Evolutionary conservation across 495 filamentous ascomycete species (phyloP).

Genomic region (Neurospora tetraspora): DNA sequence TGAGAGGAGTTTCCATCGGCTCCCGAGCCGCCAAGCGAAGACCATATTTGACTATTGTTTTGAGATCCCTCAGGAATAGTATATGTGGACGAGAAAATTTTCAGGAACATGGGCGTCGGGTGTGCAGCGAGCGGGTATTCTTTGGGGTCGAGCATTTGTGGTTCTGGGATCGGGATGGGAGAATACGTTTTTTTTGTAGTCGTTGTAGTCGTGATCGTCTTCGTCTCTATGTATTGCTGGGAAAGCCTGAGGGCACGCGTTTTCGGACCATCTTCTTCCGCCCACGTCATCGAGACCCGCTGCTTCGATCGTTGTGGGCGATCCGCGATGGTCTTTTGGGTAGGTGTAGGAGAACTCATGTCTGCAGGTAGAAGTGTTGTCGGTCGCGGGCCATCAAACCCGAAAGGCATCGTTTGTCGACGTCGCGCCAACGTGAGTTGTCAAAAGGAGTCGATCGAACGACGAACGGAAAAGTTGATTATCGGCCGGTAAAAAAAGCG

Average conservation of each 20-base stretch:
- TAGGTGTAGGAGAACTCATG: constrained; percentile 15
- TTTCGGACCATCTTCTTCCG: constrained; percentile 29
- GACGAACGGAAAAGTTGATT: background rate
- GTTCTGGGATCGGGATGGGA: constrained; percentile 66
- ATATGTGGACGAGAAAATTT: background rate
- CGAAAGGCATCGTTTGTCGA: background rate
- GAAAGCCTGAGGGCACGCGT: constrained; percentile 35
- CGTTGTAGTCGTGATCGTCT: constrained; percentile 81
- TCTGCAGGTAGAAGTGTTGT: background rate
- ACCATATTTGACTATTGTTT: constrained; percentile 47
- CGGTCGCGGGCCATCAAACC: background rate
- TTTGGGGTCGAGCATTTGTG: constrained; percentile 74
- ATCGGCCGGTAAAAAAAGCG: background rate
- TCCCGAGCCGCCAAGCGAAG: constrained; percentile 44
- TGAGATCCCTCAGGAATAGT: constrained; percentile 22
- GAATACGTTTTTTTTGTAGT: constrained; percentile 87
- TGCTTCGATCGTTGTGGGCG: constrained; percentile 35
- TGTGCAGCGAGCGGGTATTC: constrained; percentile 78
- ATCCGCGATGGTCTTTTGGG: constrained; percentile 24
- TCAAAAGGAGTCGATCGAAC: background rate
- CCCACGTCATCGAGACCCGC: constrained; percentile 36
- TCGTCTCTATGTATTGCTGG: constrained; percentile 50
- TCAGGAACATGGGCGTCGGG: constrained; percentile 32
- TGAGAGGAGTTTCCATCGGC: background rate
- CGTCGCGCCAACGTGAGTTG: background rate